phyloP scores from a whole-genome alignment of 1,139 yeast species.

The Sugiyamaella neomexicana region DNA sequence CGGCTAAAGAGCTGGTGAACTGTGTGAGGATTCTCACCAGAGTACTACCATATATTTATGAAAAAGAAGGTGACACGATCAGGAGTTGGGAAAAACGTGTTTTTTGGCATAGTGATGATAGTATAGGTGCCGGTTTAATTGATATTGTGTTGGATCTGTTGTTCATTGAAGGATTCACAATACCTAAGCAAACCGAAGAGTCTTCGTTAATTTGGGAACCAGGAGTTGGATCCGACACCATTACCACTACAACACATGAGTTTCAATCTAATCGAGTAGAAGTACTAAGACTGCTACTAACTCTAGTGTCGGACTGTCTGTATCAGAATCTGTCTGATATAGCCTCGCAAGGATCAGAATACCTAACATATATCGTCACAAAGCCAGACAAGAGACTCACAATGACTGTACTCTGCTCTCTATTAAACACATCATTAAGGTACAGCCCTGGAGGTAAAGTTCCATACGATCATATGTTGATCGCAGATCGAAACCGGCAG shows the following conservation, averaged over 20 bases:
- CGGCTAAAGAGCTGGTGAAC: conserved; percentile 47
- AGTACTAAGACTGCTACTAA: conserved; percentile 58
- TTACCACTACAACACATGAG: conserved; percentile 46
- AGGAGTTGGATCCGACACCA: conserved; percentile 61
- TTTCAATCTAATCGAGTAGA: conserved; percentile 69
- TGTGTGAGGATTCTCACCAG: conserved; percentile 67
- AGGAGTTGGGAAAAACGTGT: conserved; percentile 41
- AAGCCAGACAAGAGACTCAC: conserved; percentile 50
- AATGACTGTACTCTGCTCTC: conserved; percentile 63
- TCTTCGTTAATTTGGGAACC: conserved; percentile 61
- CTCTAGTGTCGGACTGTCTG: conserved; percentile 63
- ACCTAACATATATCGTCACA: conserved; percentile 59
- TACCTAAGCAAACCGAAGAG: conserved; percentile 38
- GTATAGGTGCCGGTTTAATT: conserved; percentile 53
- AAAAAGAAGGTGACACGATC: conserved; percentile 39
- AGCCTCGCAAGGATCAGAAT: conserved; percentile 56
- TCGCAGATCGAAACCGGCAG: conserved; percentile 51
- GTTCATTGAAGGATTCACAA: conserved; percentile 63
- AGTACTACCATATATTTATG: conserved; percentile 68
- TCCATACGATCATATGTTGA: conserved; percentile 41
- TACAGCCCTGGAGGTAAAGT: conserved; percentile 45
- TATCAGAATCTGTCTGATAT: conserved; percentile 52
- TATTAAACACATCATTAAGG: conserved; percentile 55
- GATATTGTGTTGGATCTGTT: conserved; percentile 52
- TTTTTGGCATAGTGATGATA: conserved; percentile 46